A percentile compares a stretch with the other conserved stretches of the same genome.
phyloP scores from a whole-genome alignment of 148 eudicot species.

The Limonium bicolor region DNA sequence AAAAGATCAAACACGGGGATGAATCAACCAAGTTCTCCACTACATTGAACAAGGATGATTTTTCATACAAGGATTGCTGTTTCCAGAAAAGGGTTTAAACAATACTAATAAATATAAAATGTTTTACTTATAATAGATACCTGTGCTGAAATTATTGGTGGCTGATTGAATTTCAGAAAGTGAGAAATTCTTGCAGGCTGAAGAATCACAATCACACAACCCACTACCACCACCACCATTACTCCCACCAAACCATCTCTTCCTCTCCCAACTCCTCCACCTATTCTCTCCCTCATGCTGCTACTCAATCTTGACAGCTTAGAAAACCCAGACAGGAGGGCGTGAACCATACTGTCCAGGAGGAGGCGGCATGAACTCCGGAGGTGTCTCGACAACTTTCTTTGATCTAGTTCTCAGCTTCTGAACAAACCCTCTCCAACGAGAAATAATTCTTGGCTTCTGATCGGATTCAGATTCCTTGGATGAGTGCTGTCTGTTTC shows the following conservation, averaged over 20 bases:
- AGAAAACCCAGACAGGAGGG: slow-evolving; percentile 25
- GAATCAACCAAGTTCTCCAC: neutral
- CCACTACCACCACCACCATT: slow-evolving; percentile 8
- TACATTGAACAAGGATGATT: too few species aligned
- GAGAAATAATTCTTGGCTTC: slow-evolving; percentile 12
- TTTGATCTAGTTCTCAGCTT: slow-evolving; percentile 39
- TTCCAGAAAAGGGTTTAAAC: too few species aligned
- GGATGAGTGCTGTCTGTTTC: slow-evolving; percentile 53
- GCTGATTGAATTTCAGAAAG: slow-evolving; percentile 14
- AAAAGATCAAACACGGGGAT: neutral
- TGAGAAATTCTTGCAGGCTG: slow-evolving; percentile 11
- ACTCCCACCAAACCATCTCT: neutral
- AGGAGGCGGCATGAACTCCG: slow-evolving; percentile 21
- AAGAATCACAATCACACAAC: slow-evolving; percentile 1
- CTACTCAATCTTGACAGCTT: slow-evolving; percentile 44
- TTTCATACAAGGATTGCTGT: too few species aligned
- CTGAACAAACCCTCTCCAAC: slow-evolving; percentile 34
- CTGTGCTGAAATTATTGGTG: slow-evolving; percentile 15
- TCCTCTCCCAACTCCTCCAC: too few species aligned
- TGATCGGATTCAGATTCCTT: slow-evolving; percentile 17
- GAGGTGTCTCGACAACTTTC: neutral
- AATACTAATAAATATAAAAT: too few species aligned
- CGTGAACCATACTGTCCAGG: slow-evolving; percentile 18
- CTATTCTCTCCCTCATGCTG: slow-evolving; percentile 38
- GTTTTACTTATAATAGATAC: too few species aligned